These are phyloP conservation scores for Apiospora sp. DNA, from an alignment of 2,329 filamentous ascomycete genomes.

Conservation along the genomic window DNA sequence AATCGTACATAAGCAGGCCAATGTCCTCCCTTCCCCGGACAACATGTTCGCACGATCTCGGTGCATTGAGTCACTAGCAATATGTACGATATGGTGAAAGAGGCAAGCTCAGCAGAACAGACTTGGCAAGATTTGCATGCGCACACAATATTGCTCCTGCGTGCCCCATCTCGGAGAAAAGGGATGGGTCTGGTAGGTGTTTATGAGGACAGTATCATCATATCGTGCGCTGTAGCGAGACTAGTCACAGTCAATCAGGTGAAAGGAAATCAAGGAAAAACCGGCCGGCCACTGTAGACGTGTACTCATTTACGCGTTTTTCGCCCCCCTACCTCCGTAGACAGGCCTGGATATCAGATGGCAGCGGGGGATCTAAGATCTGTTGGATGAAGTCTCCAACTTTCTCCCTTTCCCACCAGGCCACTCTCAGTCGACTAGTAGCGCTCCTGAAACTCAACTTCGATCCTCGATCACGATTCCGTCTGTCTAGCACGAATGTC, in stretches of 20 bases:
- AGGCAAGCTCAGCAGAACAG: background rate
- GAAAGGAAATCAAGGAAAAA: background rate
- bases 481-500: background rate
- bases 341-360: background rate
- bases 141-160: background rate
- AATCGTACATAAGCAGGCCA: slow-evolving; percentile 4
- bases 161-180: background rate
- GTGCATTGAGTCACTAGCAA: background rate
- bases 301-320: slow-evolving; percentile 13
- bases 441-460: slow-evolving; percentile 12
- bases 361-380: slow-evolving; percentile 21
- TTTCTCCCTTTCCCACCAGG: slow-evolving; percentile 16
- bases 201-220: background rate
- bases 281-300: background rate
- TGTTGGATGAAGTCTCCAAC: slow-evolving; percentile 14
- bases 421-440: slow-evolving; percentile 19
- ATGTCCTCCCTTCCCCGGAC: background rate
- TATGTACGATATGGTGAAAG: background rate
- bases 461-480: slow-evolving; percentile 17
- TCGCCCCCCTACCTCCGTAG: background rate
- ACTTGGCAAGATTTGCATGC: slow-evolving; percentile 8
- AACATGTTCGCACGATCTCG: background rate
- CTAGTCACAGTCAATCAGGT: slow-evolving; percentile 7
- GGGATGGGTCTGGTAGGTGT: background rate
- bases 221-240: background rate